These are phyloP conservation scores for Moringa oleifera DNA, from an alignment of 345 rosid genomes.

Conservation along the genomic window DNA sequence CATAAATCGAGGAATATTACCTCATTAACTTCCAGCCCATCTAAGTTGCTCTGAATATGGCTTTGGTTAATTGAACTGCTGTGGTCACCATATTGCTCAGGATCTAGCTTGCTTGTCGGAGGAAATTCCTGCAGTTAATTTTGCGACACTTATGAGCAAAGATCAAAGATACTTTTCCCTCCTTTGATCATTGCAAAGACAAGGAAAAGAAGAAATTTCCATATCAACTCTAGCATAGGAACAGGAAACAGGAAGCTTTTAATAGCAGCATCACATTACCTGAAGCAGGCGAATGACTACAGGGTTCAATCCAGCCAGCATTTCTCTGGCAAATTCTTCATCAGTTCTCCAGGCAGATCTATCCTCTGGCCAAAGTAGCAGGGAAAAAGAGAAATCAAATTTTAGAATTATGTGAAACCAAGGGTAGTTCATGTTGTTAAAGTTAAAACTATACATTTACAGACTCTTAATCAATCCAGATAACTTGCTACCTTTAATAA, in stretches of 20 bases:
- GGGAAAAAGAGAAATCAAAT: neutral
- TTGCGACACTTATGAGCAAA: neutral
- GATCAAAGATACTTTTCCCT: too few species aligned
- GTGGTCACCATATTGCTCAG: constrained; percentile 45
- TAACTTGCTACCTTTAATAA: constrained; percentile 77
- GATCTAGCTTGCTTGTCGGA: constrained; percentile 61
- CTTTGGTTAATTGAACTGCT: constrained; percentile 44
- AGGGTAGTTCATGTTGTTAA: neutral
- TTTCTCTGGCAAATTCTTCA: constrained; percentile 77
- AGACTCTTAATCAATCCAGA: too few species aligned
- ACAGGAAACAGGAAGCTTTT: too few species aligned
- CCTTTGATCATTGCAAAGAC: neutral
- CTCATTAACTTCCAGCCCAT: constrained; percentile 50
- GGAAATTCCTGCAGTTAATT: constrained; percentile 58
- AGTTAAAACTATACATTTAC: neutral
- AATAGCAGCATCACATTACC: too few species aligned
- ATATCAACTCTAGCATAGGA: too few species aligned
- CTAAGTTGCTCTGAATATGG: constrained; percentile 41
- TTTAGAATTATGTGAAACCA: neutral
- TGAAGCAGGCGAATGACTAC: constrained; percentile 50
- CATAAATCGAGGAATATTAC: constrained; percentile 20
- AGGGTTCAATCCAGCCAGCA: constrained; percentile 78
- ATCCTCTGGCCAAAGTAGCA: constrained; percentile 33
- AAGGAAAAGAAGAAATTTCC: constrained; percentile 1
- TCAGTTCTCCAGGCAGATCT: constrained; percentile 68